phyloP scores from a whole-genome alignment of 2,329 filamentous ascomycete genomes.

The Ophiognomonia clavigignenti-juglandacearum region DNA sequence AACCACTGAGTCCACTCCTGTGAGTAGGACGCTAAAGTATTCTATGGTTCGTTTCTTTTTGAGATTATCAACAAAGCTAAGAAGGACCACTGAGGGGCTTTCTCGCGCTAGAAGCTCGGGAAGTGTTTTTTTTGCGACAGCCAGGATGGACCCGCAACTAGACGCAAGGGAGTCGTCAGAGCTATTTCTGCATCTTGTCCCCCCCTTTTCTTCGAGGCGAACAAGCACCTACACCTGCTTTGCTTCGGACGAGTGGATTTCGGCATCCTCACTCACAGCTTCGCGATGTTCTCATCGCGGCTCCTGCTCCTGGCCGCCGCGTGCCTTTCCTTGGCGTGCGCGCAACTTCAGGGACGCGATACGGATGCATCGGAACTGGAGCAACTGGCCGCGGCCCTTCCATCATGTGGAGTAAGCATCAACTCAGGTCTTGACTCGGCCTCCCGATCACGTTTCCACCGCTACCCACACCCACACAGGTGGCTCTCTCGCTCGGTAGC shows the following conservation, averaged over 20 bases:
- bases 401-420: slow-evolving; percentile 12
- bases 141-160: not conserved
- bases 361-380: slow-evolving; percentile 7
- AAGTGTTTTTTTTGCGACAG: not conserved
- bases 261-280: not conserved
- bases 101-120: no score
- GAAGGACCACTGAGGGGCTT: no score
- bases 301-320: not conserved
- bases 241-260: not conserved
- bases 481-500: not conserved
- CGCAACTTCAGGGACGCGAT: not conserved
- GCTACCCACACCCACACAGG: not conserved
- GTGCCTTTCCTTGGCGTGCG: slow-evolving; percentile 1
- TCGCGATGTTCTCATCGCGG: slow-evolving; percentile 5
- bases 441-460: no score
- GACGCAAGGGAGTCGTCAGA: not conserved
- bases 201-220: not conserved
- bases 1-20: no score
- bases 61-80: no score
- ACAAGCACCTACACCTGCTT: not conserved
- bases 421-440: not conserved
- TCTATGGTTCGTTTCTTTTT: no score
- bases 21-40: no score
- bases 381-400: slow-evolving; percentile 8
- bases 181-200: not conserved